phyloP scores from a whole-genome alignment of 2,329 filamentous ascomycete genomes.

The Aspergillus spinulosporus region DNA sequence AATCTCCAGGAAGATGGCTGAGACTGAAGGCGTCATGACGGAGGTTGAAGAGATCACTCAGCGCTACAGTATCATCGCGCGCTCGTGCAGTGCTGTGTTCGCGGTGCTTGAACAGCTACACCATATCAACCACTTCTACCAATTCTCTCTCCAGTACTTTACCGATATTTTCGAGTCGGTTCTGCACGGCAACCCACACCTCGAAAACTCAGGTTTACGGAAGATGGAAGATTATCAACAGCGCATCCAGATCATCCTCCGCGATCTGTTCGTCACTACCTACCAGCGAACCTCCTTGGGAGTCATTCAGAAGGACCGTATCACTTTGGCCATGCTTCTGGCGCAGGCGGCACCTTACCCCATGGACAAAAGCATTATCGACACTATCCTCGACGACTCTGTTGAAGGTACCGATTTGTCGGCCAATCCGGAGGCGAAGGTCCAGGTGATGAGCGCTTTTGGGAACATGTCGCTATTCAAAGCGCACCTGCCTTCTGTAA shows the following conservation, averaged over 20 bases:
- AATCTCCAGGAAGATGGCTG: slow-evolving; percentile 92
- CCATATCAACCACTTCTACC: slow-evolving; percentile 98
- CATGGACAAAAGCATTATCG: slow-evolving; percentile 89
- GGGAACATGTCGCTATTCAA: slow-evolving; percentile 72
- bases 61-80: slow-evolving; percentile 89
- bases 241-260: slow-evolving; percentile 85
- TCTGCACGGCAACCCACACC: slow-evolving; percentile 73
- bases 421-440: slow-evolving; percentile 61
- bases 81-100: slow-evolving; percentile 95
- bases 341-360: slow-evolving; percentile 94
- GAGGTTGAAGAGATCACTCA: slow-evolving; percentile 95
- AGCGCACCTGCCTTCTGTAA: slow-evolving; percentile 64
- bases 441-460: slow-evolving; percentile 68
- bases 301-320: slow-evolving; percentile 86
- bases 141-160: slow-evolving; percentile 98
- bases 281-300: slow-evolving; percentile 94
- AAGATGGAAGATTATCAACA: slow-evolving; percentile 71
- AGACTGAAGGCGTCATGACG: slow-evolving; percentile 96
- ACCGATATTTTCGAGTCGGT: slow-evolving; percentile 96
- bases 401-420: slow-evolving; percentile 78
- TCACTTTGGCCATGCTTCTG: slow-evolving; percentile 91
- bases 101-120: slow-evolving; percentile 95
- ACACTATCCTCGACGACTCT: slow-evolving; percentile 77
- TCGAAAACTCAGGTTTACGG: slow-evolving; percentile 44
- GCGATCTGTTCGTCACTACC: slow-evolving; percentile 84